phyloP scores from a whole-genome alignment of 257 asterid species.

The Anisodus acutangulus region DNA sequence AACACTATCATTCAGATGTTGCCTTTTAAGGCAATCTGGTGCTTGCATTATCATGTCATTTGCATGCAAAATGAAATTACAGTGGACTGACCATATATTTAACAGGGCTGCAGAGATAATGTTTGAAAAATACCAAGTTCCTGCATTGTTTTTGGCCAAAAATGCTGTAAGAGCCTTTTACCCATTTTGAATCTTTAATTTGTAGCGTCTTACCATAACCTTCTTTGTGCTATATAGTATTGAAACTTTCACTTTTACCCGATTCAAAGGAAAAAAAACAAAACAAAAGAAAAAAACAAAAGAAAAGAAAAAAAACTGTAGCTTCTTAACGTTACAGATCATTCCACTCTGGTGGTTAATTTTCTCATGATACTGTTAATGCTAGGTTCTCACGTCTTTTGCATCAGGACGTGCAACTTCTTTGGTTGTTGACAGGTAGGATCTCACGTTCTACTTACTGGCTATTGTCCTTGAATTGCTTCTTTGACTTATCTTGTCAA shows the following conservation, averaged over 20 bases:
- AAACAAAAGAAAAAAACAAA: background rate
- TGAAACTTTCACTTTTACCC: background rate
- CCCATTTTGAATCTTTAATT: conserved; percentile 27
- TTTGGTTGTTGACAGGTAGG: conserved; percentile 96
- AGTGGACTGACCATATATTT: conserved; percentile 38
- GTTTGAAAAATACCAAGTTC: conserved; percentile 98
- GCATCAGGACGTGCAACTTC: conserved; percentile 99
- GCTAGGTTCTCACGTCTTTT: conserved; percentile 95
- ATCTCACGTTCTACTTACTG: conserved; percentile 16
- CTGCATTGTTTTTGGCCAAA: conserved; percentile 96
- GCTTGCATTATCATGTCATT: conserved; percentile 8
- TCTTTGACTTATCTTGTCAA: background rate
- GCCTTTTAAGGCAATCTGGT: background rate
- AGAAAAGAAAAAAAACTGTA: background rate
- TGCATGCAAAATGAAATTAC: conserved; percentile 21
- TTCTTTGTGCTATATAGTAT: background rate
- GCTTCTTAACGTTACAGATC: background rate
- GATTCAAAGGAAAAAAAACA: background rate
- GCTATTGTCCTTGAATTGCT: conserved; percentile 18
- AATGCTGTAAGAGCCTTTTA: conserved; percentile 77
- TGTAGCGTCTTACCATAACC: background rate
- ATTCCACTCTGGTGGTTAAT: conserved; percentile 16
- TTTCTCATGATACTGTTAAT: conserved; percentile 29
- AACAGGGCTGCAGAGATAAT: conserved; percentile 96
- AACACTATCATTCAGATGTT: background rate